Evolutionary conservation across 2,329 filamentous ascomycete species (phyloP).

Genomic region (Cladosporium austrohemisphaericum): DNA sequence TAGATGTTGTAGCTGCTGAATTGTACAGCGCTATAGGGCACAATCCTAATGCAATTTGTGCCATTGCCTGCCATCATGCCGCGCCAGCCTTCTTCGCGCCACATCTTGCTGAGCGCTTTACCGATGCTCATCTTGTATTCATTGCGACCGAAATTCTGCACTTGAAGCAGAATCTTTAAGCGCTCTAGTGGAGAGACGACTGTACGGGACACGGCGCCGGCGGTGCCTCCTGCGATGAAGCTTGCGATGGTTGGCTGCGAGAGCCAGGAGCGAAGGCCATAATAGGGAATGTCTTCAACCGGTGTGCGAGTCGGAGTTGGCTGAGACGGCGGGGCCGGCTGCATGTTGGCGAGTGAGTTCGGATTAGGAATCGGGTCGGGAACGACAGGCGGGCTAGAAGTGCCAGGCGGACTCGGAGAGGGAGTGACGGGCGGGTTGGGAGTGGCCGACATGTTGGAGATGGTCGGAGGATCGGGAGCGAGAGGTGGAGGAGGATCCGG

Average conservation of each 20-base stretch:
- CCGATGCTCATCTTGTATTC: conserved; percentile 92
- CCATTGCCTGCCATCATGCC: conserved; percentile 98
- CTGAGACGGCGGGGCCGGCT: neutral
- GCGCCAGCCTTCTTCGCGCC: conserved; percentile 92
- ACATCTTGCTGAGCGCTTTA: conserved; percentile 90
- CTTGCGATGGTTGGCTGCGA: conserved; percentile 84
- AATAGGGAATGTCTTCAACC: conserved; percentile 13
- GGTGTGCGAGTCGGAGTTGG: neutral
- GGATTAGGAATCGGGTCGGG: too few species aligned
- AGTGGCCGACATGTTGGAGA: conserved; percentile 4
- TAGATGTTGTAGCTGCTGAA: conserved; percentile 99
- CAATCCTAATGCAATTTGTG: conserved; percentile 96
- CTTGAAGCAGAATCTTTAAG: conserved; percentile 95
- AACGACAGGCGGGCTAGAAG: too few species aligned
- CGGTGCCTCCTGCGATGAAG: conserved; percentile 89
- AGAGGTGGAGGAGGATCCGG: neutral
- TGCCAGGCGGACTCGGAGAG: too few species aligned
- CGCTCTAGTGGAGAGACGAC: conserved; percentile 95
- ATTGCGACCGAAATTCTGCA: conserved; percentile 83
- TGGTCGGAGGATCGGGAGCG: neutral
- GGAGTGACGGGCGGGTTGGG: too few species aligned
- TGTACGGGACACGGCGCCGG: conserved; percentile 93
- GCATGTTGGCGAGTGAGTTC: neutral
- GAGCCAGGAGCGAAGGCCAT: conserved; percentile 40
- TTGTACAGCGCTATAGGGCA: conserved; percentile 96